A percentile compares a stretch with the other conserved stretches of the same genome.
phyloP scores from a whole-genome alignment of 2,329 filamentous ascomycete species.

The Delphinella strobiligena region DNA sequence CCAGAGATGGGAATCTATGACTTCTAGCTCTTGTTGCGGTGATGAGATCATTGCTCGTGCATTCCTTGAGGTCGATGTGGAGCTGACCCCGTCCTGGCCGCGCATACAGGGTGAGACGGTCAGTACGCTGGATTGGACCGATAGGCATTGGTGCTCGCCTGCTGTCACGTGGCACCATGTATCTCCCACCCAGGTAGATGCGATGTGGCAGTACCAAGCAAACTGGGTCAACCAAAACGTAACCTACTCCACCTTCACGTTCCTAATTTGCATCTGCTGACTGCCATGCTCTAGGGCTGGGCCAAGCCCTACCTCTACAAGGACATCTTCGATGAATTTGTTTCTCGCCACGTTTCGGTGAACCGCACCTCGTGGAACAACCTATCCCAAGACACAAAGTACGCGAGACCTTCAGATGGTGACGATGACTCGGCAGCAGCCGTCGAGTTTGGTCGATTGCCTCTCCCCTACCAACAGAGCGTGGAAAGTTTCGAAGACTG shows the following conservation, averaged over 20 bases:
- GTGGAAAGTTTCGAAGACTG: constrained; percentile 17
- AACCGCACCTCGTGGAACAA: constrained; percentile 24
- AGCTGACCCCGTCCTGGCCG: constrained; percentile 29
- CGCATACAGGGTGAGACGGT: constrained; percentile 32
- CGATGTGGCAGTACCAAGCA: constrained; percentile 20
- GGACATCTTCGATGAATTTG: constrained; percentile 22
- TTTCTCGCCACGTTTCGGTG: constrained; percentile 17
- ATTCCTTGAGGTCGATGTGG: constrained; percentile 32
- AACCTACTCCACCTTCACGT: background rate
- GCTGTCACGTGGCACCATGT: constrained; percentile 26
- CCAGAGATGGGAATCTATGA: constrained; percentile 26
- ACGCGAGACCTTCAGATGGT: constrained; percentile 11
- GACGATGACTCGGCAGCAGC: too few relatives aligned
- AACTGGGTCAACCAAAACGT: constrained; percentile 8
- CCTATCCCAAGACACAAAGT: constrained; percentile 17
- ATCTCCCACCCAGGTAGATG: constrained; percentile 16
- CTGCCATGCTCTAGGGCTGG: constrained; percentile 15
- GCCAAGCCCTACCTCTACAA: constrained; percentile 20
- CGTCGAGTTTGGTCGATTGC: constrained; percentile 12
- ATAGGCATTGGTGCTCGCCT: constrained; percentile 30
- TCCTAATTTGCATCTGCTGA: background rate
- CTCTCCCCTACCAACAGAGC: constrained; percentile 15
- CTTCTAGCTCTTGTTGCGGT: constrained; percentile 40
- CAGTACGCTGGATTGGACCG: constrained; percentile 25
- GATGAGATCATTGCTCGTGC: constrained; percentile 40